Evolutionary conservation across 2,329 filamentous ascomycete species (phyloP).

Genomic region (Trichoderma aggressivum): DNA sequence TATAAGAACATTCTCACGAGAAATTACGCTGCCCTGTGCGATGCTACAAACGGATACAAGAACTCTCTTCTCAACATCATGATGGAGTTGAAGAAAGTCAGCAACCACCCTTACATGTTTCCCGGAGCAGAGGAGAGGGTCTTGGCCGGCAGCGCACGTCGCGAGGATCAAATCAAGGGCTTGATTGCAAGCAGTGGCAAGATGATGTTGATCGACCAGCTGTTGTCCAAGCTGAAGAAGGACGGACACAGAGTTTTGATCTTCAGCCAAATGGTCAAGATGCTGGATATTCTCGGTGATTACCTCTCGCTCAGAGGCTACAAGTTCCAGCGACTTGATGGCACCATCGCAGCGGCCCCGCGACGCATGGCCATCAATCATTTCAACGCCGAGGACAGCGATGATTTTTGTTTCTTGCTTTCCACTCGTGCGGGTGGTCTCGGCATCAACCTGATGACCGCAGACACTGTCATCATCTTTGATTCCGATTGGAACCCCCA

Average conservation of each 20-base stretch:
- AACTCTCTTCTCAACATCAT: conserved; percentile 96
- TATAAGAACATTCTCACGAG: conserved; percentile 98
- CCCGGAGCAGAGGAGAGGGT: conserved; percentile 89
- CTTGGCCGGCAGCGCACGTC: conserved; percentile 71
- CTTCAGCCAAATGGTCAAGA: conserved; percentile 99
- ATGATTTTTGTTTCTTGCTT: conserved; percentile 93
- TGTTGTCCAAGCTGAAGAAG: conserved; percentile 88
- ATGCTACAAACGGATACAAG: conserved; percentile 86
- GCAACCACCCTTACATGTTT: conserved; percentile 98
- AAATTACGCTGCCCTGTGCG: conserved; percentile 91
- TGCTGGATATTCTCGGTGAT: conserved; percentile 93
- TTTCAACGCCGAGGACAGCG: conserved; percentile 94
- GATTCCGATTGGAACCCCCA: conserved; percentile 99
- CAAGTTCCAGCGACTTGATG: conserved; percentile 90
- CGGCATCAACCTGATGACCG: conserved; percentile 99
- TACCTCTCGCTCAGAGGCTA: conserved; percentile 93
- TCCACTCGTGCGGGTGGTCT: conserved; percentile 94
- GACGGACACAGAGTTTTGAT: conserved; percentile 95
- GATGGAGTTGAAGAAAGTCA: conserved; percentile 99
- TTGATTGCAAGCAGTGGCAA: conserved; percentile 97
- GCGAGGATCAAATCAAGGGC: conserved; percentile 87
- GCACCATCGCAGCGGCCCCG: conserved; percentile 84
- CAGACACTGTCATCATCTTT: conserved; percentile 95
- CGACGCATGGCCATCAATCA: conserved; percentile 95
- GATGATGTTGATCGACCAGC: conserved; percentile 97